Base-by-base conservation (phyloP, 345 rosid genomes). In the Kandelia obovata region DNA sequence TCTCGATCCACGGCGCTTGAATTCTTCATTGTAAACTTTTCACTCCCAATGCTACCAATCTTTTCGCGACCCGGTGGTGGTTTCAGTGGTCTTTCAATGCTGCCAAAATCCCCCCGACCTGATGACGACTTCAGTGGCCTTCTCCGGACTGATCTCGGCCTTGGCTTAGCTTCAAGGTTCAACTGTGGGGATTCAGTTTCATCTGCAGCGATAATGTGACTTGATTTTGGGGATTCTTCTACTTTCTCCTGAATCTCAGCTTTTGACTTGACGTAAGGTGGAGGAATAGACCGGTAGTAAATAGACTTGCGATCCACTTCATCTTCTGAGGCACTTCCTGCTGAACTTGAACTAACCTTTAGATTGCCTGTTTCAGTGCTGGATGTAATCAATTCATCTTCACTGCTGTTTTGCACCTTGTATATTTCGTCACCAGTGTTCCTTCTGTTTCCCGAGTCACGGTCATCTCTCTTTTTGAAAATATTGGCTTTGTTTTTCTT, bases 81-180 rank as follows among this genome's bases (percentile, higher is more conserved):
- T 72, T 57, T 76, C 75, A 76, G 34, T 25, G 67, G 67, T 26
- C 21, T 56, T 34, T 78, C 63, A 53, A 55, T 30, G 0, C 59
- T 55, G 61, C 47, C 68, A 20, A 27, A 6, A 21, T 32, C 32
- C 58, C 74, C 77, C 5, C 4, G 77, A 15, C 69, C 84, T 8
- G 71, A 81, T 0, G 77, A 77, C 10, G 65, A 82, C 31, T 79
- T 86, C 61, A 71, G 73, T 57, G 70, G 69, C 66, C 83, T 77
- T 53, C 81, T 81, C 74, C 95, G 81, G 67, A 86, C 86, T 57
- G 97, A 88, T 81, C 80, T 83, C 34, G 94, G 96, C 79, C 79
- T 84, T 62, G 90, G 80, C 72, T 78, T 81, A 4, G 82, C 52
- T 65, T 73, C 84, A 21, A 3, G 53, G 5, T 27, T 64, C 5